Conservation (phyloP, 768 basidiomycete genomes). For the Stropharia rugosoannulata region DNA sequence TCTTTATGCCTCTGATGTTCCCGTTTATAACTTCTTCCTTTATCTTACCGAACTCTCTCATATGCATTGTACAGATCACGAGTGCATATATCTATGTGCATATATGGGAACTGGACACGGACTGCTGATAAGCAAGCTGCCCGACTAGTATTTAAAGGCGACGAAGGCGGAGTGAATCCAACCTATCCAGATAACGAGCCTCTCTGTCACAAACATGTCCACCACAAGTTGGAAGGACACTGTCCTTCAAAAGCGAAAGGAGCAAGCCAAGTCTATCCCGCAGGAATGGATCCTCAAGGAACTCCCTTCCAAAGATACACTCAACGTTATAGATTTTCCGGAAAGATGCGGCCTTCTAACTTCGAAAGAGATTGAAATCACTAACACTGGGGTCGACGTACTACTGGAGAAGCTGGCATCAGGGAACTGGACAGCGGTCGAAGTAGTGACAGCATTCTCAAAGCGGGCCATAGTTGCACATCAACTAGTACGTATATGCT, state of each 20-base stretch:
- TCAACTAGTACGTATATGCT: slow-evolving; percentile 51
- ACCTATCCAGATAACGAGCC: too few species aligned
- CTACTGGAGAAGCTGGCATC: slow-evolving; percentile 54
- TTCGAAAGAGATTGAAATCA: slow-evolving; percentile 46
- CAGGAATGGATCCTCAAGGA: slow-evolving; percentile 31
- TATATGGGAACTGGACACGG: too few species aligned
- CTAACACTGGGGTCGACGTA: slow-evolving; percentile 37
- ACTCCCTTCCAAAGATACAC: slow-evolving; percentile 40
- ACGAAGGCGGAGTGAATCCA: too few species aligned
- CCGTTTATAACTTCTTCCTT: too few species aligned
- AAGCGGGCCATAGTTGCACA: slow-evolving; percentile 82
- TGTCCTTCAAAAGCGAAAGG: background rate
- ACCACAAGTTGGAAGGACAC: background rate
- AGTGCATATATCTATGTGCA: too few species aligned
- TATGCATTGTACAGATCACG: too few species aligned
- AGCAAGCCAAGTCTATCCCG: background rate
- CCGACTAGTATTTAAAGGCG: too few species aligned
- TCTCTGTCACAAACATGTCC: too few species aligned
- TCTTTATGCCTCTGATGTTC: too few species aligned
- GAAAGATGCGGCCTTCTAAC: slow-evolving; percentile 57
- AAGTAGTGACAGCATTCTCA: slow-evolving; percentile 70
- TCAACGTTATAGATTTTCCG: slow-evolving; percentile 57
- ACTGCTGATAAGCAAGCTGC: too few species aligned
- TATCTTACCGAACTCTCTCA: too few species aligned
- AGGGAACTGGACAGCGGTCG: slow-evolving; percentile 59